Evolutionary conservation across 768 basidiomycete species (phyloP).

Genomic region (Mrakia frigida): DNA sequence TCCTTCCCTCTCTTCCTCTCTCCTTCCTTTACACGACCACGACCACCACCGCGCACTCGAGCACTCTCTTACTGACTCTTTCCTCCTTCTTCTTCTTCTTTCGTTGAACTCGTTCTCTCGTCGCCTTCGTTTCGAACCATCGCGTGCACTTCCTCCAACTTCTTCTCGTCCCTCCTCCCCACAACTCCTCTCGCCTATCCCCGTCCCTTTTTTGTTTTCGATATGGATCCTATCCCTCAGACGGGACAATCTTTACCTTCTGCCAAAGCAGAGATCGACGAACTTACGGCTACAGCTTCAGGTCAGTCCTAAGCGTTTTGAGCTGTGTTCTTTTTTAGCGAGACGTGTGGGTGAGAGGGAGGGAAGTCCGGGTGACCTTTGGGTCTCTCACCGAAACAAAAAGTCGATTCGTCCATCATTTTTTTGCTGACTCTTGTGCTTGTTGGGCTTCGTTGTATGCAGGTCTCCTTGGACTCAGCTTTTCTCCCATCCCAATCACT

Average conservation of each 20-base stretch:
- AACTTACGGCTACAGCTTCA: neutral
- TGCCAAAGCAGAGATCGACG: neutral
- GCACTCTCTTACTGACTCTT: neutral
- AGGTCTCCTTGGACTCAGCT: slow-evolving; percentile 21
- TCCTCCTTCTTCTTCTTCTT: neutral
- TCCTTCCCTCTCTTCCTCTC: neutral
- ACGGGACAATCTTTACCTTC: neutral
- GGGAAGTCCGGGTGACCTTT: neutral
- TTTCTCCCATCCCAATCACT: neutral
- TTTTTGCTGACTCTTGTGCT: too few relatives aligned
- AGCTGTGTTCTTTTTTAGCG: neutral
- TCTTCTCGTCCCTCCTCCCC: too few relatives aligned
- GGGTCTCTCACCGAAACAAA: neutral
- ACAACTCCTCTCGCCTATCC: neutral
- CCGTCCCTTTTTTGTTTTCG: neutral
- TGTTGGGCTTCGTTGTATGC: too few relatives aligned
- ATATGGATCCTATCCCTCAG: neutral
- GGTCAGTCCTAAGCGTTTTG: neutral
- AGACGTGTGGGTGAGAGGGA: too few relatives aligned
- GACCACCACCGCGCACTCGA: neutral
- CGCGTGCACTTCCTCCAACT: too few relatives aligned
- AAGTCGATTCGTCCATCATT: too few relatives aligned
- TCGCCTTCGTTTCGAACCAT: too few relatives aligned
- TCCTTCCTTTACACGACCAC: too few relatives aligned
- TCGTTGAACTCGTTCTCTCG: neutral